A percentile compares a stretch with the other conserved stretches of the same genome.
These are phyloP conservation scores for Lophiostoma macrostomum DNA, from an alignment of 495 filamentous ascomycete species.

Conservation along the genomic window DNA sequence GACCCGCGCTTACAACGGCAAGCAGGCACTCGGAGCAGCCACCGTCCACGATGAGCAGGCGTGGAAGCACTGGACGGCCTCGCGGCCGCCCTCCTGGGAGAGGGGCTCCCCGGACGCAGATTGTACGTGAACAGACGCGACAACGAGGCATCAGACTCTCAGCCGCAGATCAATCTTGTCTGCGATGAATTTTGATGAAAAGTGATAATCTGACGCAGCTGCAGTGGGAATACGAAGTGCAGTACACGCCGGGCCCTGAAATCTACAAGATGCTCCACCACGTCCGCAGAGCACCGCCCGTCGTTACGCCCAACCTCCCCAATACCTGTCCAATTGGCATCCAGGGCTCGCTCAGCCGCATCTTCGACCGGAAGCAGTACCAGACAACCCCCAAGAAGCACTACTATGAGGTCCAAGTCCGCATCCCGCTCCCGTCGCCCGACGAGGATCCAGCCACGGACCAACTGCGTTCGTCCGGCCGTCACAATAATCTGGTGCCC, in stretches of 20 bases:
- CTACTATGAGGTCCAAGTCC: slow-evolving; percentile 10
- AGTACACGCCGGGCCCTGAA: slow-evolving; percentile 12
- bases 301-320: slow-evolving; percentile 11
- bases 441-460: background rate
- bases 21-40: background rate
- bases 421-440: background rate
- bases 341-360: slow-evolving; percentile 5
- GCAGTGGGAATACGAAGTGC: slow-evolving; percentile 17
- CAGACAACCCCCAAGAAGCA: slow-evolving; percentile 1
- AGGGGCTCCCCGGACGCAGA: background rate
- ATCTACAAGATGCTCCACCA: slow-evolving; percentile 16
- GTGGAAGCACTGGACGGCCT: background rate
- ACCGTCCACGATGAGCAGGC: background rate
- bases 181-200: no score
- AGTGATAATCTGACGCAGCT: background rate
- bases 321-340: slow-evolving; percentile 17
- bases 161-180: no score
- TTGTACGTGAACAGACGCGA: background rate
- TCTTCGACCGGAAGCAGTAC: slow-evolving; percentile 11
- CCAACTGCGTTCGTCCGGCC: no score
- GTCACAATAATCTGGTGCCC: no score
- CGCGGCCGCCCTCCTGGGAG: background rate
- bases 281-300: slow-evolving; percentile 9
- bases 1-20: background rate
- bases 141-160: no score